Evolutionary conservation across 805 yeast genomes (phyloP).

Genomic region (Metschnikowia sp.): DNA sequence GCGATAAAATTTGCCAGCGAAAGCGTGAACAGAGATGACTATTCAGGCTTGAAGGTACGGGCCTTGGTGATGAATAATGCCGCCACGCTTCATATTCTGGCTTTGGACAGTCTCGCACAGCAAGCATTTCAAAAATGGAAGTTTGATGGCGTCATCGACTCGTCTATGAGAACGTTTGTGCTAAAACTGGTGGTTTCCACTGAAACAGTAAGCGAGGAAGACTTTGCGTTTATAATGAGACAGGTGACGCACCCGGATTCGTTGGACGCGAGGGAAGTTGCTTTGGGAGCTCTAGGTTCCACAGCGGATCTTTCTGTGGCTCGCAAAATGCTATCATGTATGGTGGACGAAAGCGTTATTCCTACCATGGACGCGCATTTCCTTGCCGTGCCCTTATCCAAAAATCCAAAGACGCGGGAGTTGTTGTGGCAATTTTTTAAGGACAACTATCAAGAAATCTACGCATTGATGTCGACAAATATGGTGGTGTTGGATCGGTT

Average conservation of each 20-base stretch:
- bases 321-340: constrained; percentile 32
- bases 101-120: constrained; percentile 34
- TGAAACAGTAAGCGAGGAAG: constrained; percentile 27
- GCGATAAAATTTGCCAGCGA: constrained; percentile 24
- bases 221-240: constrained; percentile 37
- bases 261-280: constrained; percentile 57
- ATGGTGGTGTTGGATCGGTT: constrained; percentile 52
- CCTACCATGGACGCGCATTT: constrained; percentile 60
- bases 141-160: constrained; percentile 30
- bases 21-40: constrained; percentile 20
- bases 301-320: constrained; percentile 36
- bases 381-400: constrained; percentile 45
- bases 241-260: constrained; percentile 51
- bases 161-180: constrained; percentile 43
- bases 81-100: constrained; percentile 37
- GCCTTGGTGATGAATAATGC: constrained; percentile 39
- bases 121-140: constrained; percentile 27
- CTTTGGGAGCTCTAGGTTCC: constrained; percentile 53
- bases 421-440: constrained; percentile 50
- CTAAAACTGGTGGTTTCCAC: constrained; percentile 42
- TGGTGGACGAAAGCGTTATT: constrained; percentile 42
- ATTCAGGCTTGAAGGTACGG: constrained; percentile 31
- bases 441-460: constrained; percentile 44
- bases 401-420: constrained; percentile 42
- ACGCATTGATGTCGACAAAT: constrained; percentile 44